Base-by-base conservation (phyloP, 2,329 filamentous ascomycete genomes). In the Rasamsonia emersonii region DNA sequence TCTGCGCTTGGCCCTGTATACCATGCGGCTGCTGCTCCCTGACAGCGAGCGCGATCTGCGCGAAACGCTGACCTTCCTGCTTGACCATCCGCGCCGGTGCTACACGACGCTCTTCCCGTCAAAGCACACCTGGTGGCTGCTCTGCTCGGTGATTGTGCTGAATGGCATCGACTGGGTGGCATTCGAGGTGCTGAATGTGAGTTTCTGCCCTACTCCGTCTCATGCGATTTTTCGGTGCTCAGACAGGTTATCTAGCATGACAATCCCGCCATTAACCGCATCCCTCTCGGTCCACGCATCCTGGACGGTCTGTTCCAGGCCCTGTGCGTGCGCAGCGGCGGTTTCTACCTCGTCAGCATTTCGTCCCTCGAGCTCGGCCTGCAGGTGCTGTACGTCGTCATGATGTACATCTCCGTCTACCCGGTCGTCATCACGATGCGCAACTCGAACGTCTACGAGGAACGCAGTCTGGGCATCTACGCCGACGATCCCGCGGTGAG, bases 401-500 rank as follows among this genome's bases (percentile, higher is more conserved):
- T 79, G 75, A 79, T 79, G 75, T 79, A 77, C 51, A 76, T 79
- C 28, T 68, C 69, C 4, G 67, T 72, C 3, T 76, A 74, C 37
- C 75, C 75, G 0, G 70, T 77, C 18, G 73, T 72, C 9, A 75
- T 79, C 32, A 73, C 65, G 11, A 75, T 79, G 54, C 68, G 75
- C 25, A 68, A 71, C 32, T 70, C 67, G 18, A 77, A 75, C 39
- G 70, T 73, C 4, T 78, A 78, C 49, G 73, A 79, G 52, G 75
- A 78, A 47, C 59, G 65, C 15, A 68, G 65, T 13, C 53, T 79
- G 2, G 74, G 72, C 1, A 64, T 75, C n/a, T 75, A 73, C 42
- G 53, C 61, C 13, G 55, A 63, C 25, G 53, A 61, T 28, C 50
- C 43, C 9, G 38, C 39, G 15, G 18, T 30, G 4, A 38, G 36